Evolutionary conservation across 345 rosid genomes (phyloP).

Genomic region (Toxicodendron radicans): DNA sequence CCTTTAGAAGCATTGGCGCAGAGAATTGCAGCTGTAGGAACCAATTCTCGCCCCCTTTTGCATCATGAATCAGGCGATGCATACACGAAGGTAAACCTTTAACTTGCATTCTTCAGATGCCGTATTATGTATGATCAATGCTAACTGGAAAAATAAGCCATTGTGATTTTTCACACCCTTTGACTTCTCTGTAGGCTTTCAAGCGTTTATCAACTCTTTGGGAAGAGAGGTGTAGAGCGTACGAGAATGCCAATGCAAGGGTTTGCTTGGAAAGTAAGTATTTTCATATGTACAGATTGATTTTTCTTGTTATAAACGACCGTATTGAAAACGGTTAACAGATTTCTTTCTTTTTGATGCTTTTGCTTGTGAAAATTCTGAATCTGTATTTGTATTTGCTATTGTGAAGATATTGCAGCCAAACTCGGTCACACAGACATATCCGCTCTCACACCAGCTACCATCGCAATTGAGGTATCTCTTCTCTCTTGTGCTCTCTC

Average conservation of each 20-base stretch:
- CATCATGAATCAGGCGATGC: slow-evolving; percentile 60
- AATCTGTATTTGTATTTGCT: neutral
- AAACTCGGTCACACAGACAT: slow-evolving; percentile 68
- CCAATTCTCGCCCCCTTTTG: slow-evolving; percentile 80
- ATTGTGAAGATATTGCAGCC: slow-evolving; percentile 65
- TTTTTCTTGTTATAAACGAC: neutral
- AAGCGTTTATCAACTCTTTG: slow-evolving; percentile 64
- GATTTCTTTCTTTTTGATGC: neutral
- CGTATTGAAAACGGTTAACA: neutral
- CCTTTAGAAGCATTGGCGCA: slow-evolving; percentile 89
- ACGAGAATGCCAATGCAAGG: slow-evolving; percentile 74
- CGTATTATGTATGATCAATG: neutral
- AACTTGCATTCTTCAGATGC: neutral
- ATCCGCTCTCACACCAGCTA: slow-evolving; percentile 58
- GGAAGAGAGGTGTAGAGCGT: slow-evolving; percentile 71
- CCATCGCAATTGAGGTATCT: slow-evolving; percentile 79
- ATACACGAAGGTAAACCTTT: slow-evolving; percentile 57
- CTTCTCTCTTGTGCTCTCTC: slow-evolving; percentile 21
- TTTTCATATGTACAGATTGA: slow-evolving; percentile 2
- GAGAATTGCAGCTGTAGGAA: slow-evolving; percentile 94
- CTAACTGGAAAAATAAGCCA: neutral
- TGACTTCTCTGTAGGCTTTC: slow-evolving; percentile 48
- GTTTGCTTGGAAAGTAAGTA: slow-evolving; percentile 82
- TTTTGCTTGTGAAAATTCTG: neutral
- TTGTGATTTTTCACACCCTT: neutral